Evolutionary conservation across 2,329 filamentous ascomycete species (phyloP).

Genomic region (Paecilomyces formosus): DNA sequence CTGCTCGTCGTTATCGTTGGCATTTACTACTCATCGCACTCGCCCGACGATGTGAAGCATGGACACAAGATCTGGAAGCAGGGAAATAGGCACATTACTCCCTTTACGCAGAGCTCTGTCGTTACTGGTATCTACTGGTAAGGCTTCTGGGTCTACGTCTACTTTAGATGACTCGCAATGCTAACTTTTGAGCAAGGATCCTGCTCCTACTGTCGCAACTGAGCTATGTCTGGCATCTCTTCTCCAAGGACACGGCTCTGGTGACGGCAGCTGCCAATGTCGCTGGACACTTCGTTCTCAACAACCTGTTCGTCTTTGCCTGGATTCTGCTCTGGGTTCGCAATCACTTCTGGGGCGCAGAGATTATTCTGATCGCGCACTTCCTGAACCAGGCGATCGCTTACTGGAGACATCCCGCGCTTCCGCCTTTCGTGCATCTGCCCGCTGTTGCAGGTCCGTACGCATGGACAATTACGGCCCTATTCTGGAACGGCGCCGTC

Average conservation of each 20-base stretch:
- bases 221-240: conserved; percentile 69
- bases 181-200: conserved; percentile 43
- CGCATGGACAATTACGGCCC: conserved; percentile 76
- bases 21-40: conserved; percentile 64
- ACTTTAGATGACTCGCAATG: neutral
- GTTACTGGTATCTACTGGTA: conserved; percentile 69
- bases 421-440: conserved; percentile 67
- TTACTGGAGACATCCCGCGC: conserved; percentile 71
- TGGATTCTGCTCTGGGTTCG: conserved; percentile 80
- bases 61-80: conserved; percentile 67
- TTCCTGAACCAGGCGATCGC: conserved; percentile 71
- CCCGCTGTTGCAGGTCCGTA: conserved; percentile 70
- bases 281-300: conserved; percentile 74
- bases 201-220: conserved; percentile 68
- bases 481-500: conserved; percentile 85
- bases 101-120: conserved; percentile 65
- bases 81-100: conserved; percentile 59
- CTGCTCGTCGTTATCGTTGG: conserved; percentile 63
- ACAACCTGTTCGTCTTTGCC: conserved; percentile 74
- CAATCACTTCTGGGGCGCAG: conserved; percentile 65
- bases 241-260: conserved; percentile 55
- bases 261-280: conserved; percentile 67
- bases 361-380: conserved; percentile 70
- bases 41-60: conserved; percentile 55
- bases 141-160: conserved; percentile 8